A percentile compares a stretch with the other conserved stretches of the same genome.
Evolutionary conservation across 768 basidiomycete species (phyloP).

Genomic region (Sarcomyxa edulis): DNA sequence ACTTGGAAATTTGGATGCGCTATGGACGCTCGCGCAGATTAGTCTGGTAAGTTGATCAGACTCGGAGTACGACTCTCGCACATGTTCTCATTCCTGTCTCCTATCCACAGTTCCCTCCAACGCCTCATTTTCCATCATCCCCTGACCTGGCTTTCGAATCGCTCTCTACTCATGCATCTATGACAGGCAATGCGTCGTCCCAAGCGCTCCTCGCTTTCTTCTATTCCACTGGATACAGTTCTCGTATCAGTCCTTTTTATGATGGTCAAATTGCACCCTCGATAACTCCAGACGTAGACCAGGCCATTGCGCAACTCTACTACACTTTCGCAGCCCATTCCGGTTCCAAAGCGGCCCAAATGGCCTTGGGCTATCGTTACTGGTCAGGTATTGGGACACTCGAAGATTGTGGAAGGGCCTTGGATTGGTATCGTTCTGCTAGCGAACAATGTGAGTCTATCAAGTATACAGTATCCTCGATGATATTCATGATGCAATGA

Average conservation of each 20-base stretch:
- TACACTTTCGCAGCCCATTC: slow-evolving; percentile 93
- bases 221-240: slow-evolving; percentile 77
- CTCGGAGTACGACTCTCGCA: background rate
- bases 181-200: slow-evolving; percentile 80
- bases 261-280: no score
- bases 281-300: slow-evolving; percentile 62
- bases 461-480: background rate
- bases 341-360: slow-evolving; percentile 82
- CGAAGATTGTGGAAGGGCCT: slow-evolving; percentile 79
- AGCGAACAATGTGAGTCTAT: slow-evolving; percentile 67
- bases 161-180: slow-evolving; percentile 55
- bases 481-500: slow-evolving; percentile 5
- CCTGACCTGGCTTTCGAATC: slow-evolving; percentile 59
- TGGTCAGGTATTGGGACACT: slow-evolving; percentile 94
- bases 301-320: slow-evolving; percentile 82
- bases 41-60: slow-evolving; percentile 48
- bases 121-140: slow-evolving; percentile 54
- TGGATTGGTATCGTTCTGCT: slow-evolving; percentile 86
- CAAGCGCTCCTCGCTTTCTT: slow-evolving; percentile 88
- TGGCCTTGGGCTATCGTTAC: slow-evolving; percentile 90
- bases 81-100: background rate
- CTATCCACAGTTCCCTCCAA: slow-evolving; percentile 63
- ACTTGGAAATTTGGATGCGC: slow-evolving; percentile 68
- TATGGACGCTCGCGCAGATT: slow-evolving; percentile 61
- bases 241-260: no score